Percentiles rank a stretch among this genome's conserved stretches.
These are phyloP conservation scores for Beauveria caledonica DNA, from an alignment of 2,329 filamentous ascomycete genomes.

Conservation along the genomic window DNA sequence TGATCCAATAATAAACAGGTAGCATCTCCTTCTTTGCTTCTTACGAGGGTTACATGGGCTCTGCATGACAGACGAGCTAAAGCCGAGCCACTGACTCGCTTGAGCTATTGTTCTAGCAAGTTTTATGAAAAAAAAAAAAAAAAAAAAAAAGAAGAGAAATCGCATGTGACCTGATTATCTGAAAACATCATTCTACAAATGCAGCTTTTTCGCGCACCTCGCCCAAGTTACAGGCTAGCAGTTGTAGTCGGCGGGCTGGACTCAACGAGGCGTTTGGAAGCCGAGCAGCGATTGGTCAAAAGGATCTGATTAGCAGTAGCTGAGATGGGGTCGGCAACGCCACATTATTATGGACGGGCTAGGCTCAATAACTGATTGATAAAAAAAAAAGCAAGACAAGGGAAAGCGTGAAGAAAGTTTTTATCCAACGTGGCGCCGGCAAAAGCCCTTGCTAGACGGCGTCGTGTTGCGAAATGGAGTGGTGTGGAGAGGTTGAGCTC, in stretches of 20 bases:
- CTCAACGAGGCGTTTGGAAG: not conserved
- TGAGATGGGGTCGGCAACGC: not conserved
- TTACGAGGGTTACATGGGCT: too few species aligned
- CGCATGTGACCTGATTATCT: slow-evolving; percentile 1
- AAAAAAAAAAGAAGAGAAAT: not conserved
- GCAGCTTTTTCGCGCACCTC: not conserved
- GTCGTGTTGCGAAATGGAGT: too few species aligned
- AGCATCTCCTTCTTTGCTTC: too few species aligned
- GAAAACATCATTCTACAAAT: not conserved
- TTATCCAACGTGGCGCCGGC: not conserved
- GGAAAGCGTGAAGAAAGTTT: not conserved
- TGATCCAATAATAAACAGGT: too few species aligned
- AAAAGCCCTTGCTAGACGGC: not conserved
- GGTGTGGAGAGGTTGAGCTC: too few species aligned
- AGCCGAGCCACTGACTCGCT: not conserved
- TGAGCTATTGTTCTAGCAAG: not conserved
- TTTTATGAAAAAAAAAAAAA: not conserved
- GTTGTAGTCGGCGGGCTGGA: not conserved
- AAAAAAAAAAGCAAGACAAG: not conserved
- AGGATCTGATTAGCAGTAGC: slow-evolving; percentile 10
- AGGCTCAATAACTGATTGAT: slow-evolving; percentile 4
- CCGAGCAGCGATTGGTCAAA: not conserved
- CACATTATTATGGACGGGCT: not conserved
- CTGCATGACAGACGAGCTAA: not conserved
- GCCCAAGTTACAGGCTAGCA: not conserved